phyloP scores from a whole-genome alignment of 2,329 filamentous ascomycete genomes.

The Nemania diffusa region DNA sequence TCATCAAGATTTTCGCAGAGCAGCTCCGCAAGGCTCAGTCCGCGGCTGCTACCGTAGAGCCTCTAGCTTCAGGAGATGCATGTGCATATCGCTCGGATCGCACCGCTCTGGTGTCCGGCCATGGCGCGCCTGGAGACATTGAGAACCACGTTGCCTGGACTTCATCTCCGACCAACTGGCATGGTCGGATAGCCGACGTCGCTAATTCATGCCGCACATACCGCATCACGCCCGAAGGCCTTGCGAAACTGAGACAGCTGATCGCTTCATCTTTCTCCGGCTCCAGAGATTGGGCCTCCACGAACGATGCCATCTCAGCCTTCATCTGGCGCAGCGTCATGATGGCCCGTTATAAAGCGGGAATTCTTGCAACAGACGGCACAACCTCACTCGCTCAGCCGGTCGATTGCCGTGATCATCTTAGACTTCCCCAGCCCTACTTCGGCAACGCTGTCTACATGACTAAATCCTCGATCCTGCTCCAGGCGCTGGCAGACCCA shows the following conservation, averaged over 20 bases:
- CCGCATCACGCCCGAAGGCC: neutral
- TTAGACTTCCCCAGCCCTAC: slow-evolving; percentile 5
- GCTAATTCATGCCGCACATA: neutral
- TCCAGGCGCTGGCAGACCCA: neutral
- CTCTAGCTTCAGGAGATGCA: neutral
- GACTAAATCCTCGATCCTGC: neutral
- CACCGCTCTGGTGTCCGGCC: neutral
- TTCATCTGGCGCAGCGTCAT: slow-evolving; percentile 12
- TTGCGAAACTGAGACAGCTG: neutral
- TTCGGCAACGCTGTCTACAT: slow-evolving; percentile 2
- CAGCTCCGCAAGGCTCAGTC: slow-evolving; percentile 4
- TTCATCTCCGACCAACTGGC: neutral
- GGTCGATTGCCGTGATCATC: slow-evolving; percentile 2
- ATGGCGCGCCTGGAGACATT: neutral
- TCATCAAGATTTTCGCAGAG: slow-evolving; percentile 12
- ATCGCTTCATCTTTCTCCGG: neutral
- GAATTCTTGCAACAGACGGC: neutral
- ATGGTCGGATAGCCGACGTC: neutral
- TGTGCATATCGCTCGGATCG: slow-evolving; percentile 5
- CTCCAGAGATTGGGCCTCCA: neutral
- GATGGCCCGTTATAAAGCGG: neutral
- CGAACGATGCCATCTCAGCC: slow-evolving; percentile 4
- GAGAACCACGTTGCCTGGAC: slow-evolving; percentile 3
- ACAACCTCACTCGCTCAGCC: neutral
- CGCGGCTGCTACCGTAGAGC: neutral